phyloP scores from a whole-genome alignment of 371 early-diverging fungal genomes.

The Mortierella sp. region DNA sequence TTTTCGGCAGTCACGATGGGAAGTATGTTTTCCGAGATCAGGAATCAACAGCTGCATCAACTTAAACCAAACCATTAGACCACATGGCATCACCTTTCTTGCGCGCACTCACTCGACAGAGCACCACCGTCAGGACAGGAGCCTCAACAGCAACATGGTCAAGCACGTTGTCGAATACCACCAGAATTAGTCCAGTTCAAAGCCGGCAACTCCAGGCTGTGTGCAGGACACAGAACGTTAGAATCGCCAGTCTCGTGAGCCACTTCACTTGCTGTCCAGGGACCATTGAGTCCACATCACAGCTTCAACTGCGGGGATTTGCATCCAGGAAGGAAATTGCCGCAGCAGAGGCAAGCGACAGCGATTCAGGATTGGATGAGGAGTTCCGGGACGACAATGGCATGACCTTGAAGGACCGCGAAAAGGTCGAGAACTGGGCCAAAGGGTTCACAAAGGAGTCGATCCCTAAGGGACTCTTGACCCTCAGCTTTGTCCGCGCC shows the following conservation, averaged over 20 bases:
- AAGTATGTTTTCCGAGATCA: not conserved
- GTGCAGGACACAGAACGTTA: not conserved
- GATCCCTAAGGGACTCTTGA: slow-evolving; percentile 57
- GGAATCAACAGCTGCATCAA: not conserved
- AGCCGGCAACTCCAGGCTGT: not conserved
- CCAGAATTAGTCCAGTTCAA: not conserved
- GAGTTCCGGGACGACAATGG: slow-evolving; percentile 52
- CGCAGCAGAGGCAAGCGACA: not conserved
- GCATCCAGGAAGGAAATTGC: slow-evolving; percentile 26
- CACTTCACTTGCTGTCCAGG: not conserved
- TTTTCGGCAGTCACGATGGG: not conserved
- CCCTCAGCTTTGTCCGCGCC: slow-evolving; percentile 67
- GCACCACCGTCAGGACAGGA: not conserved
- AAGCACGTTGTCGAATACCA: not conserved
- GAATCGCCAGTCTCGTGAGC: not conserved
- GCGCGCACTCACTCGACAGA: slow-evolving; percentile 3
- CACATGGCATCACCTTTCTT: not conserved
- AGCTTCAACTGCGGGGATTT: slow-evolving; percentile 21
- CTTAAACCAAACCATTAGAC: not conserved
- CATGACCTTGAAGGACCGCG: slow-evolving; percentile 53
- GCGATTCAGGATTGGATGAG: slow-evolving; percentile 21
- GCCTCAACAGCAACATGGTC: not conserved
- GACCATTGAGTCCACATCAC: not conserved
- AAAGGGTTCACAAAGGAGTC: slow-evolving; percentile 45
- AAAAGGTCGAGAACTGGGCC: slow-evolving; percentile 55